These are phyloP conservation scores for Scleroderma citrinum DNA, from an alignment of 768 basidiomycete species.

Conservation along the genomic window DNA sequence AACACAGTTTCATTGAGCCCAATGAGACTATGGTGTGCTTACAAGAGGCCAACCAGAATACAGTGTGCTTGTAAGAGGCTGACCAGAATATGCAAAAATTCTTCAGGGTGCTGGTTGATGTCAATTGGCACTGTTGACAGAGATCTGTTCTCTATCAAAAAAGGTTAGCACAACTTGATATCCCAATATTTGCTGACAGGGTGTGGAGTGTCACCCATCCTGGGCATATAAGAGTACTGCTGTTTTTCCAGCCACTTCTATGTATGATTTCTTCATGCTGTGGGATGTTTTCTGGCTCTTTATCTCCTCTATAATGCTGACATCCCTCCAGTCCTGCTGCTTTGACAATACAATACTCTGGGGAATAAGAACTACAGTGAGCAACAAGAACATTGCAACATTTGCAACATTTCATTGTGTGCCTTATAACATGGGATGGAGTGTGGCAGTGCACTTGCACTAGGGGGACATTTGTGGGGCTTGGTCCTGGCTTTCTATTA, in stretches of 20 bases:
- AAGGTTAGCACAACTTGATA: neutral
- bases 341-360: constrained; percentile 23
- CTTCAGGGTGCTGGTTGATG: neutral
- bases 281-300: neutral
- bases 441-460: too few species aligned
- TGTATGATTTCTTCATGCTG: neutral
- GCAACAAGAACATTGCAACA: too few species aligned
- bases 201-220: neutral
- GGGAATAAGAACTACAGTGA: too few species aligned
- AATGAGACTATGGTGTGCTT: neutral
- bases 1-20: neutral
- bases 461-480: too few species aligned
- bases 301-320: neutral
- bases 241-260: constrained; percentile 1
- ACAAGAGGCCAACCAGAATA: neutral
- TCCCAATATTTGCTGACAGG: neutral
- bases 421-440: too few species aligned
- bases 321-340: neutral
- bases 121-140: constrained; percentile 1
- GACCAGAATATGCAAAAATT: constrained; percentile 2
- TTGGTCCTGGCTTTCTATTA: too few species aligned
- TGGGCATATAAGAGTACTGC: neutral
- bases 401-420: too few species aligned
- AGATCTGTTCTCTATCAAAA: constrained; percentile 5
- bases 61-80: neutral